Base-by-base conservation (phyloP, 2,329 filamentous ascomycete species). In the Penicillium sp. region DNA sequence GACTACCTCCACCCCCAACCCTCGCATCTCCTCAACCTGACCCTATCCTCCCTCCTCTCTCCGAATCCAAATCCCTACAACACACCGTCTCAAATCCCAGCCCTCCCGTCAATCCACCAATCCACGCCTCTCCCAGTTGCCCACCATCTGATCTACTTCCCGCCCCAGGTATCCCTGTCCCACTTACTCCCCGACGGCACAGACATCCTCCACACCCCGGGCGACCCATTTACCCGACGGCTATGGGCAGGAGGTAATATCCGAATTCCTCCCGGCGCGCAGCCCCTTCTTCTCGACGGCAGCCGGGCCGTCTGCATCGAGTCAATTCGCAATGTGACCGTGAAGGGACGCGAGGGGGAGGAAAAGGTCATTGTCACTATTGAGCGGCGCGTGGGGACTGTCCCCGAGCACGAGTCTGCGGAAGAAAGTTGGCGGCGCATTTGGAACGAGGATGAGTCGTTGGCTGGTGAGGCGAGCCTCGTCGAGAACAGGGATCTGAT, bases 221-320 rank as follows among this genome's bases (percentile, higher is more conserved):
- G 88, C 1, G 69, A 70, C 3, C 86, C 87, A 1, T 96, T 90
- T 70, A 81, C 81, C 47, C 83, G 90, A 19, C 86, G 94, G 16
- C 85, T 99, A 77, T 99, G 94, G 94, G 91, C 90, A 13, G 92
- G 92, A 28, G 94, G 93, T 0, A 81, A 82, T 36, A 74, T 97
- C 8, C 69, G 68, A 1, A 89, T 90, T 62, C 55, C 71, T 16
- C 58, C 68, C 46, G 63, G 52, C 11, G 66, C 72, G 9, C 9
- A 33, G 13, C 31, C 6, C 6, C 31, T 14, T 18, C 37, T 60
- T 28, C 63, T 76, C 8, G 61, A 75, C 54, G 72, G 72, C 14
- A 60, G 62, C 19, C 68, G 75, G 14, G 75, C 75, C 13, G 72
- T 74, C 13, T 81, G 78, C 48, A 63, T 75, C 19, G 81, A 83